Percentiles rank a stretch among this genome's conserved stretches.
phyloP scores from a whole-genome alignment of 2,329 filamentous ascomycete genomes.

The Verruconis gallopava region DNA sequence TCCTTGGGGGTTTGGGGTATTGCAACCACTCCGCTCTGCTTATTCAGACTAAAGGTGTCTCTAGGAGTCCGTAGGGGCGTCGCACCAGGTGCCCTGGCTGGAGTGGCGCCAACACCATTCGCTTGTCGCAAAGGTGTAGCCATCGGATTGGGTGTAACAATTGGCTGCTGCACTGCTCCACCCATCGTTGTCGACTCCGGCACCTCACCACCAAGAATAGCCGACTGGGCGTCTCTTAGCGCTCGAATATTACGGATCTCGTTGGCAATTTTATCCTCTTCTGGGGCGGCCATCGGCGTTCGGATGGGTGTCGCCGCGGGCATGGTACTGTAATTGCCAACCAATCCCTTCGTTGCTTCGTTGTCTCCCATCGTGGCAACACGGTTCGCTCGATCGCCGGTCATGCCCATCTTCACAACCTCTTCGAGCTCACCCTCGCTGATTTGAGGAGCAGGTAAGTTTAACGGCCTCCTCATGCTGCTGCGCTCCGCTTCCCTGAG shows the following conservation, averaged over 20 bases:
- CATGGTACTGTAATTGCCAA: conserved; percentile 75
- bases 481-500: conserved; percentile 93
- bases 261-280: conserved; percentile 92
- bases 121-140: conserved; percentile 69
- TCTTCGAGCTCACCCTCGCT: conserved; percentile 88
- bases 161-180: conserved; percentile 62
- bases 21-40: conserved; percentile 52
- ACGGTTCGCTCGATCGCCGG: conserved; percentile 71
- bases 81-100: conserved; percentile 50
- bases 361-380: conserved; percentile 70
- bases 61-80: conserved; percentile 81
- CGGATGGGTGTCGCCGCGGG: conserved; percentile 77
- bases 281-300: conserved; percentile 78
- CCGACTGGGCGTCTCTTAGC: conserved; percentile 86
- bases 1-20: conserved; percentile 67
- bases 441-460: conserved; percentile 79
- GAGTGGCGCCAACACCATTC: conserved; percentile 55
- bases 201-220: conserved; percentile 85
- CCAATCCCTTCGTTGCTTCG: conserved; percentile 68
- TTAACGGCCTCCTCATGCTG: conserved; percentile 77
- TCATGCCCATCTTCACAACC: conserved; percentile 97
- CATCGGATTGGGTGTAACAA: conserved; percentile 90
- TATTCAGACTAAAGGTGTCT: conserved; percentile 76
- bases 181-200: conserved; percentile 68
- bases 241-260: conserved; percentile 90